Conservation (phyloP, 2,329 filamentous ascomycete genomes). For the Ceratocystis albifundus region DNA sequence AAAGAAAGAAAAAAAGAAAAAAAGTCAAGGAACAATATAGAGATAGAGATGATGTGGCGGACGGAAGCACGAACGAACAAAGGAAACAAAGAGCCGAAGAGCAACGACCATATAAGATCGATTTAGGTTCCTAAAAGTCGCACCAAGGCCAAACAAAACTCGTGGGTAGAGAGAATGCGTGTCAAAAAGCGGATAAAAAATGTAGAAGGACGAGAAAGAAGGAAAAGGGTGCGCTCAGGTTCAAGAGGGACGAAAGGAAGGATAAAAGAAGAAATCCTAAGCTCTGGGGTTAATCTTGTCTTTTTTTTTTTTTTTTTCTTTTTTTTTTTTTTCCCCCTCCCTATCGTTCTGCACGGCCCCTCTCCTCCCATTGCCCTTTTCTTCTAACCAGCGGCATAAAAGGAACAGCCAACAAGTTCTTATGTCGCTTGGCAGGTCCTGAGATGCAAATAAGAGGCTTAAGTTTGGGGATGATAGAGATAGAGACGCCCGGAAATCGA, state of each 20-base stretch:
- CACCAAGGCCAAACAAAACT: too few species aligned
- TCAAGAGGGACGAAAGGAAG: too few species aligned
- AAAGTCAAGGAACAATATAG: background rate
- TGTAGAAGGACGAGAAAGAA: background rate
- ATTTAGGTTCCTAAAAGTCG: too few species aligned
- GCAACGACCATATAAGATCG: too few species aligned
- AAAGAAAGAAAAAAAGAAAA: constrained; percentile 5
- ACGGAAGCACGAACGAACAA: background rate
- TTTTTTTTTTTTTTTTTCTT: background rate
- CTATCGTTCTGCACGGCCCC: constrained; percentile 2
- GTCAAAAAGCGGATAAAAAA: too few species aligned
- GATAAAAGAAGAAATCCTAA: constrained; percentile 1
- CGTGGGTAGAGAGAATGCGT: too few species aligned
- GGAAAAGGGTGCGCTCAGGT: background rate
- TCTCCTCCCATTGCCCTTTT: background rate
- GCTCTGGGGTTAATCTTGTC: background rate
- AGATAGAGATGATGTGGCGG: background rate
- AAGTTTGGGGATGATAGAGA: too few species aligned
- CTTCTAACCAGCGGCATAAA: background rate
- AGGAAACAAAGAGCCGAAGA: background rate
- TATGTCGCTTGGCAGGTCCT: too few species aligned
- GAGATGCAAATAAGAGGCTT: too few species aligned
- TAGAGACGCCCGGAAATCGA: too few species aligned
- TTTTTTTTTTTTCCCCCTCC: background rate
- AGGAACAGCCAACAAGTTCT: background rate